Percentiles rank a stretch among this genome's conserved stretches.
Conservation (phyloP, 1,284 basidiomycete species). For the Coniferiporia sulphurascens region DNA sequence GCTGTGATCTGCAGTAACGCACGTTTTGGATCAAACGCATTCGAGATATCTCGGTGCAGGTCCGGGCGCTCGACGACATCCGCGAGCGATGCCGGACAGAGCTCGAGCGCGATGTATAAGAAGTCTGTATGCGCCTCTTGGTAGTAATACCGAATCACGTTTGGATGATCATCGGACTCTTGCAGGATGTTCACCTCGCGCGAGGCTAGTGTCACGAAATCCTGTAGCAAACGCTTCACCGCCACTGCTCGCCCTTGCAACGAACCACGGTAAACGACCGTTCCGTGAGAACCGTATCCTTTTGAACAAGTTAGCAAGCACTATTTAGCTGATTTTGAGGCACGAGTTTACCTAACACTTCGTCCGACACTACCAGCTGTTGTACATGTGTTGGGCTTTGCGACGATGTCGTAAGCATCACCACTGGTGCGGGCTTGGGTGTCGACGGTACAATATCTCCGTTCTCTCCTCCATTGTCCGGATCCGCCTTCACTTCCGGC, state of each 20-base stretch:
- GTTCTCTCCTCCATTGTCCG: constrained; percentile 17
- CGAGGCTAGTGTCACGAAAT: constrained; percentile 92
- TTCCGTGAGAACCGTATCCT: constrained; percentile 97
- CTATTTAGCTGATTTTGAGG: not conserved
- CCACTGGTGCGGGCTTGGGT: constrained; percentile 26
- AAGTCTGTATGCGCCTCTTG: constrained; percentile 93
- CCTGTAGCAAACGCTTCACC: constrained; percentile 91
- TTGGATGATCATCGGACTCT: constrained; percentile 96
- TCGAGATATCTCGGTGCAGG: constrained; percentile 62
- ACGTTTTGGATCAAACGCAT: constrained; percentile 79
- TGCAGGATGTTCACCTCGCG: constrained; percentile 94
- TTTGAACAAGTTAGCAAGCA: constrained; percentile 11
- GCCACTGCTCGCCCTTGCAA: constrained; percentile 95
- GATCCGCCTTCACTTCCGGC: constrained; percentile 17
- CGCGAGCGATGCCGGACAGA: constrained; percentile 92
- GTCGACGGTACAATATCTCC: constrained; percentile 26
- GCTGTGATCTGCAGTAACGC: constrained; percentile 85
- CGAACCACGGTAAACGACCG: constrained; percentile 90
- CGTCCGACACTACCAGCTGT: constrained; percentile 64
- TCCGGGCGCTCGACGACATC: constrained; percentile 87
- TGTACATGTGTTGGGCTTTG: constrained; percentile 30
- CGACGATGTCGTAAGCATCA: constrained; percentile 28
- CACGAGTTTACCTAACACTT: constrained; percentile 59
- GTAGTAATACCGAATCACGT: constrained; percentile 98
- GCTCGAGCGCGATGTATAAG: constrained; percentile 94